Evolutionary conservation across 148 eudicot species (phyloP), one percentile per base, ranked within the genome.

Genomic region (Silene latifolia): DNA sequence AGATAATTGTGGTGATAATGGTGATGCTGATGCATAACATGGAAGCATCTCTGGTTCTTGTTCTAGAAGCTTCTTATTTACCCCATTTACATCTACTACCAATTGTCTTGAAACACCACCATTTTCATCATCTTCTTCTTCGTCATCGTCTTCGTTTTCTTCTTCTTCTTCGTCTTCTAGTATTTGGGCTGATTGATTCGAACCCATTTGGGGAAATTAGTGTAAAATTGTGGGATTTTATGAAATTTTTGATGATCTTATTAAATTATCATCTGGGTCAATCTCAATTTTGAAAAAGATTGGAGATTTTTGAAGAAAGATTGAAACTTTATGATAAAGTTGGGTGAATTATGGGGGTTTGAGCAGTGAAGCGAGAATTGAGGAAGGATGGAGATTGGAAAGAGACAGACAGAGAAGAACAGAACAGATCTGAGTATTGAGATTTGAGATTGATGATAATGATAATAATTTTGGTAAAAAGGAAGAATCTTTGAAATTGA

Each of bases 41-140:
- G 98, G 96, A 1, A 95, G 82, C 91, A 95, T 92, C 74, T 95
- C 98, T 1, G 98, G 98, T 81, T 95, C 98, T 72, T 95, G 98
- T 77, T 95, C 87, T 5, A 91, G 84, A 63, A 91, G 82, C 72
- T 90, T 95, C 81, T 95, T 93, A 39, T 83, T 89, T 60, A 90
- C 71, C 24, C 74, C 79, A 70, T 73, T 62, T 48, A 76, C 18
- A 53, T 81, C 80, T 77, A 79, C 75, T 51, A 70, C 73, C 35
- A 70, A 15, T 67, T 79, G 77, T 60, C 83, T 78, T 42, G 57
- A 63, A 29, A 42, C 3, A 39, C 18, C 80, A 19, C 71, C 86
- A 71, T 79, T 76, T 15, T 80, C 86, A 13, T 79, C 83, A 2
- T 81, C 82, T 1, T 86, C 87, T 0, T 81, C 87, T 4, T 86